phyloP scores from a whole-genome alignment of 345 rosid genomes.

The Linum usitatissimum region DNA sequence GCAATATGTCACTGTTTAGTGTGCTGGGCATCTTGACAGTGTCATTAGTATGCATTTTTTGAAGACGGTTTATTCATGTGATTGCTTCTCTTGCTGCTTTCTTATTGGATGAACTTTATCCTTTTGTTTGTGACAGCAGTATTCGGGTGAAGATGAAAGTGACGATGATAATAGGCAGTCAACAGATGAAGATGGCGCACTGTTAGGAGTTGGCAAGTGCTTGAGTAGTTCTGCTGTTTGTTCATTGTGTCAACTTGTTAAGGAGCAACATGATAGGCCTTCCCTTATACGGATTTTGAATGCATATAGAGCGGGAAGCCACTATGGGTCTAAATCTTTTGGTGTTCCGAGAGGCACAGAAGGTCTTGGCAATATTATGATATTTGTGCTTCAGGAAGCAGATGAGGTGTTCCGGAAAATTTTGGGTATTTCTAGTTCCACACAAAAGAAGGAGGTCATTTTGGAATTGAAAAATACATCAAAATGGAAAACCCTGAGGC shows the following conservation, averaged over 20 bases:
- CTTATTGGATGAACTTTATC: constrained; percentile 1
- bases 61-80: background rate
- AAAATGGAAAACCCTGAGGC: constrained; percentile 61
- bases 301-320: constrained; percentile 77
- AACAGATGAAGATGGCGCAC: constrained; percentile 24
- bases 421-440: constrained; percentile 49
- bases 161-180: constrained; percentile 26
- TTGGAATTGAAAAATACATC: constrained; percentile 51
- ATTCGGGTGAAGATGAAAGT: constrained; percentile 37
- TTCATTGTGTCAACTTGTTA: constrained; percentile 36
- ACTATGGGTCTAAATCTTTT: constrained; percentile 46
- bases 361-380: constrained; percentile 43
- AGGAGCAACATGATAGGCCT: constrained; percentile 41
- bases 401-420: constrained; percentile 46
- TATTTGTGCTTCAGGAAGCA: constrained; percentile 55
- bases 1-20: too few species aligned
- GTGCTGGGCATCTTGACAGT: background rate
- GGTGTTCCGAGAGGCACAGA: constrained; percentile 29
- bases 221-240: constrained; percentile 40
- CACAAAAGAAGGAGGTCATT: constrained; percentile 44
- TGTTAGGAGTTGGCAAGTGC: constrained; percentile 19
- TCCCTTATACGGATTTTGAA: constrained; percentile 54
- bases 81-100: background rate
- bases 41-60: background rate
- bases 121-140: constrained; percentile 24